A percentile compares a stretch with the other conserved stretches of the same genome.
These are phyloP conservation scores for Zarea fungicola DNA, from an alignment of 2,329 filamentous ascomycete species.

Conservation along the genomic window DNA sequence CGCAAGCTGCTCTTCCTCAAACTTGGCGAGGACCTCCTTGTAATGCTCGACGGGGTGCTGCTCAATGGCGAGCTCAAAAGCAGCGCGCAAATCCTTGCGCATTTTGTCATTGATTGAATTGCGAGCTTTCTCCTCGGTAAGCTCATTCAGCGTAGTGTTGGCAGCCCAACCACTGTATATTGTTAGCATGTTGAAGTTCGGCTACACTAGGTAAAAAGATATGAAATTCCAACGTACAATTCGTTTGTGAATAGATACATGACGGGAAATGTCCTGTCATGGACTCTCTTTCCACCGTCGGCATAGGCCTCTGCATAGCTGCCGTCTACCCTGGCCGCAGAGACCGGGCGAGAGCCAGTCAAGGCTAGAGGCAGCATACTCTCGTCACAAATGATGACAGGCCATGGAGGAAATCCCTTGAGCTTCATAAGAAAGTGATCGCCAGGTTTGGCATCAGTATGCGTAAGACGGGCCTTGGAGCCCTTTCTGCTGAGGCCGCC, in stretches of 20 bases:
- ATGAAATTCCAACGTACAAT: slow-evolving; percentile 90
- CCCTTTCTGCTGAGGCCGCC: slow-evolving; percentile 77
- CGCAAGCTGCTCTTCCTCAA: slow-evolving; percentile 59
- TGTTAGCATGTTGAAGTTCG: not conserved
- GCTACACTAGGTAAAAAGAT: not conserved
- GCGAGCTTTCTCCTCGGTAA: slow-evolving; percentile 68
- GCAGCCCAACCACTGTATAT: slow-evolving; percentile 75
- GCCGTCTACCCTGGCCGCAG: slow-evolving; percentile 75
- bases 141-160: slow-evolving; percentile 74
- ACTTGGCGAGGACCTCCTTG: slow-evolving; percentile 71
- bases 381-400: slow-evolving; percentile 88
- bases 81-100: slow-evolving; percentile 71
- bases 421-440: slow-evolving; percentile 90
- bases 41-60: slow-evolving; percentile 73
- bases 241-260: slow-evolving; percentile 96
- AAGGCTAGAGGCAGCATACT: slow-evolving; percentile 82
- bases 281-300: slow-evolving; percentile 79
- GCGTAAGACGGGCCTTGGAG: slow-evolving; percentile 64
- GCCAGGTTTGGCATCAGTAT: slow-evolving; percentile 80
- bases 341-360: slow-evolving; percentile 73
- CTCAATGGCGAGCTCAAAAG: slow-evolving; percentile 76
- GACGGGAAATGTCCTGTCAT: slow-evolving; percentile 83
- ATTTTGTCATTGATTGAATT: slow-evolving; percentile 68
- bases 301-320: slow-evolving; percentile 82
- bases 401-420: slow-evolving; percentile 94